Base-by-base conservation (phyloP, 345 rosid genomes). In the Eucalyptus regnans region DNA sequence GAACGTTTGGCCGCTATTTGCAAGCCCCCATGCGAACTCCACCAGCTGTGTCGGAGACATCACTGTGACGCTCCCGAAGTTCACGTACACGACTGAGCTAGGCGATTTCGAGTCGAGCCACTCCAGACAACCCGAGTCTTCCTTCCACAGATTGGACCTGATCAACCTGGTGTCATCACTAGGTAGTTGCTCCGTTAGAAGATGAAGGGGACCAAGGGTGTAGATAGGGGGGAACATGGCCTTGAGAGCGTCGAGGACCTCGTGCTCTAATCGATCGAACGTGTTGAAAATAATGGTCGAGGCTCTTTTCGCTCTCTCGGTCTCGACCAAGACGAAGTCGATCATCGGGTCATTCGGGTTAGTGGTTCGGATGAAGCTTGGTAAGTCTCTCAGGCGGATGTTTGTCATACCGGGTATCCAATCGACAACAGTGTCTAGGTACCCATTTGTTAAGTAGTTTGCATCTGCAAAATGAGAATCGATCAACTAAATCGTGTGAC, bases 71-170 rank as follows among this genome's bases (percentile, higher is more conserved):
- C 50, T 49, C 50, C 50, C 50, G 12, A 49, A 49, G 50, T 49
- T 49, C 50, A 49, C 50, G 12, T 49, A 49, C 13, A 49, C 50
- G 8, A 49, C 50, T 12, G 50, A 49, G 50, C 13, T 4, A 2
- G 50, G 50, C 12, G 11, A 3, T 11, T 49, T 94, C 1, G 93
- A 76, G 90, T 93, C 91, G 8, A 94, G 91, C 95, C 97, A 95
- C 20, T 83, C 89, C 15, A 94, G 86, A 88, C 97, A 93, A 14
- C 90, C 90, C 0, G 87, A 56, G n/a, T 95, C 95, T 64, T 95
- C 96, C 79, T 89, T 94, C 97, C 97, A 95, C 8, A 94, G 88
- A 88, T 87, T 94, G 3, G 94, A 93, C 16, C 91, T 91, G 43
- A 94, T 86, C 17, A 33, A 51, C 83, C 79, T 92, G 16, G 91